phyloP scores from a whole-genome alignment of 2,329 filamentous ascomycete genomes.

The Monosporascus sp. region DNA sequence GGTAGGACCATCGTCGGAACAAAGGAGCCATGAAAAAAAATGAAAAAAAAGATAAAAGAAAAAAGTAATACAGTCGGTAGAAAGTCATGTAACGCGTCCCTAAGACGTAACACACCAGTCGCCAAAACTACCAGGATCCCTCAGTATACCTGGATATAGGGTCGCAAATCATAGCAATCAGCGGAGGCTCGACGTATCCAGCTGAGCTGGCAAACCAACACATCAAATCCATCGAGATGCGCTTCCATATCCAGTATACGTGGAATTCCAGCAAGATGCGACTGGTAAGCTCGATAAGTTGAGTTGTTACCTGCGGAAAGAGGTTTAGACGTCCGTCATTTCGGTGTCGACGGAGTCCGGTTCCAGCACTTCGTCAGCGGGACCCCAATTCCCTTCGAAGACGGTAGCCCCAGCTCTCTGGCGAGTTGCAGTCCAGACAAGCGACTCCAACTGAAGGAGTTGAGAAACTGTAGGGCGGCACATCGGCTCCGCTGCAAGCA shows the following conservation, averaged over 20 bases:
- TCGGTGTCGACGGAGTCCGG: slow-evolving; percentile 44
- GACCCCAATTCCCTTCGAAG: slow-evolving; percentile 94
- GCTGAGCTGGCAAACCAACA: slow-evolving; percentile 25
- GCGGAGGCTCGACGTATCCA: slow-evolving; percentile 21
- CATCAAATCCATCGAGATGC: slow-evolving; percentile 17
- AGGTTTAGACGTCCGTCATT: slow-evolving; percentile 52
- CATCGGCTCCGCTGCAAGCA: slow-evolving; percentile 73
- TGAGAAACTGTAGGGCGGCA: slow-evolving; percentile 71
- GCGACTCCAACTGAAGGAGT: slow-evolving; percentile 65
- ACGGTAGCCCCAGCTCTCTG: slow-evolving; percentile 87
- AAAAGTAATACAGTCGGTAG: background rate
- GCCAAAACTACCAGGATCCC: slow-evolving; percentile 8
- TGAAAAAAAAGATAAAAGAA: background rate
- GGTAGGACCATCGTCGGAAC: background rate
- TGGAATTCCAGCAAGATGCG: slow-evolving; percentile 25
- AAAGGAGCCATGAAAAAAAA: background rate
- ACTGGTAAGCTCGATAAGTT: slow-evolving; percentile 13
- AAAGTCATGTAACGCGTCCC: background rate
- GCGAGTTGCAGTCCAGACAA: slow-evolving; percentile 73
- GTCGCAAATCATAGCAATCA: slow-evolving; percentile 6
- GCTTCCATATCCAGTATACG: slow-evolving; percentile 22
- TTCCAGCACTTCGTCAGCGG: slow-evolving; percentile 48
- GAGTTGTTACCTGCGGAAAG: slow-evolving; percentile 9
- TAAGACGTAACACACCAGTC: background rate
- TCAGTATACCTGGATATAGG: slow-evolving; percentile 9